Evolutionary conservation across 2,329 filamentous ascomycete species (phyloP).

Genomic region (Aureobasidium sp.): DNA sequence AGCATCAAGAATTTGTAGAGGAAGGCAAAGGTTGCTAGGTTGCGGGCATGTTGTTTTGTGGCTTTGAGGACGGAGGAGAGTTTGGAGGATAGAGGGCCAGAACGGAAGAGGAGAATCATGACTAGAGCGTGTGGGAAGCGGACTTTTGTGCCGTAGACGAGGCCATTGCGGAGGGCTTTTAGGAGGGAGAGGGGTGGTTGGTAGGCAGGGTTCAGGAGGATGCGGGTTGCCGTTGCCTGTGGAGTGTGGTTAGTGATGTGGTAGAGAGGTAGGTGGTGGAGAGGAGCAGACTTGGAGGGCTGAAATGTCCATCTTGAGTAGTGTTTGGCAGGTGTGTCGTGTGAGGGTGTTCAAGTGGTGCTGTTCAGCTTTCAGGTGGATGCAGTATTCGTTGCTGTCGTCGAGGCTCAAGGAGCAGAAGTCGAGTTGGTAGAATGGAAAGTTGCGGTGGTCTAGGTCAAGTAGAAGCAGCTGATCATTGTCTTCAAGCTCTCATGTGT

Average conservation of each 20-base stretch:
- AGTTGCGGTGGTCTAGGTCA: background rate
- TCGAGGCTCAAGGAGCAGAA: background rate
- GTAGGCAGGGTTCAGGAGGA: conserved; percentile 75
- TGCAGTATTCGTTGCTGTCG: background rate
- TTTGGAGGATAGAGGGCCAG: conserved; percentile 74
- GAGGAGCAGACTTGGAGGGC: background rate
- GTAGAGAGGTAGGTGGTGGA: no score
- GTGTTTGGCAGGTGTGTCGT: background rate
- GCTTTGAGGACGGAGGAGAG: conserved; percentile 68
- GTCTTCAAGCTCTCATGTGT: background rate
- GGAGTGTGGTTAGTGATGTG: background rate
- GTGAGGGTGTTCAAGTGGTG: background rate
- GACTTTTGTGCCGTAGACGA: conserved; percentile 94
- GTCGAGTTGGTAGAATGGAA: background rate
- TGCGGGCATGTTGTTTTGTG: conserved; percentile 81
- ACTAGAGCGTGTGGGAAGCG: conserved; percentile 97
- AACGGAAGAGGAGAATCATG: conserved; percentile 96
- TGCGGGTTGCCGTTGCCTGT: conserved; percentile 62
- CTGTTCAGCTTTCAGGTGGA: no score
- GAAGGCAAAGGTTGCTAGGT: conserved; percentile 82
- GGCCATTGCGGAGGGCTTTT: conserved; percentile 93
- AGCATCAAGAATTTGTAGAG: conserved; percentile 84
- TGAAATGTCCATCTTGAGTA: conserved; percentile 3
- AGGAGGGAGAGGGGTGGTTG: conserved; percentile 76
- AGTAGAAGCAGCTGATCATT: background rate